A percentile compares a stretch with the other conserved stretches of the same genome.
phyloP scores from a whole-genome alignment of 2,329 filamentous ascomycete genomes.

The Beauveria rudraprayagi region DNA sequence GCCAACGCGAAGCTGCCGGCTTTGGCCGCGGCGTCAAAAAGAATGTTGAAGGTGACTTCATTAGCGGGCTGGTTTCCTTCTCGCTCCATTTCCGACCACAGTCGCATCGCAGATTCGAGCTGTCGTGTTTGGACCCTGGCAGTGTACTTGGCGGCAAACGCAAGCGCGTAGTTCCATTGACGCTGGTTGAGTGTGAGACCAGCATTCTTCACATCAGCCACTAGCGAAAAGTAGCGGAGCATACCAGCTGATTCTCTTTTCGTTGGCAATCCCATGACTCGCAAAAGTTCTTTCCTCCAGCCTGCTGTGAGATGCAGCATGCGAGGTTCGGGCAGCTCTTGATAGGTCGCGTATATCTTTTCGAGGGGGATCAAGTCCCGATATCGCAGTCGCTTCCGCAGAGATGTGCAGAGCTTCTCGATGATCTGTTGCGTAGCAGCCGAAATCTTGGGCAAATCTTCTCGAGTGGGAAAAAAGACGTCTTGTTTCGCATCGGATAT shows the following conservation, averaged over 20 bases:
- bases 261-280: constrained; percentile 57
- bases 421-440: constrained; percentile 29
- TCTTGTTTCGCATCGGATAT: constrained; percentile 46
- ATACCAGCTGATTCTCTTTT: constrained; percentile 53
- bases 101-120: constrained; percentile 52
- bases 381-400: constrained; percentile 34
- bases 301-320: constrained; percentile 41
- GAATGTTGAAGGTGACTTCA: constrained; percentile 82
- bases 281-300: constrained; percentile 57
- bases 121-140: constrained; percentile 53
- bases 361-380: constrained; percentile 34
- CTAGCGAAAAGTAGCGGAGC: constrained; percentile 73
- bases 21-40: constrained; percentile 84
- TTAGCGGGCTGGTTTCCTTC: constrained; percentile 56
- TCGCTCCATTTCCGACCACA: constrained; percentile 89
- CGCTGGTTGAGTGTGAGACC: constrained; percentile 56
- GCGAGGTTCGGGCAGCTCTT: constrained; percentile 41
- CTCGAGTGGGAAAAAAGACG: constrained; percentile 34
- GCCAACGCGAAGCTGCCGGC: constrained; percentile 76
- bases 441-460: constrained; percentile 30
- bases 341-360: constrained; percentile 41
- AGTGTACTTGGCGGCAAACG: constrained; percentile 66
- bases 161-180: constrained; percentile 81
- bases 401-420: constrained; percentile 31
- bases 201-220: constrained; percentile 75